Conservation (phyloP, 768 basidiomycete species). For the Russula vinacea region DNA sequence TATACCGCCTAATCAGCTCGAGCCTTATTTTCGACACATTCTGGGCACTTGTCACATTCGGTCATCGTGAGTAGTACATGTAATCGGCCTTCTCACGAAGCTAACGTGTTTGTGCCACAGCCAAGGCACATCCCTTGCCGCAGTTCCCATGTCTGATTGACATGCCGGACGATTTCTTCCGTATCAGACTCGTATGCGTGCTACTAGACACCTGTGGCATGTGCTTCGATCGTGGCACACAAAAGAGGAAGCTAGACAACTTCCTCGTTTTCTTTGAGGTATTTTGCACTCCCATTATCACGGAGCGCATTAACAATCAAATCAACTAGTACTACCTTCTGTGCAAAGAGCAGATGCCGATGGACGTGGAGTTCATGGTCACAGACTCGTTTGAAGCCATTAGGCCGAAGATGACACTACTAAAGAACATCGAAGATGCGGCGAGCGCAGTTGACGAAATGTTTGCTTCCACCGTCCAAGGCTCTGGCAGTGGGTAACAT, state of each 20-base stretch:
- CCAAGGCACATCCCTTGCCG: conserved; percentile 85
- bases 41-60: conserved; percentile 94
- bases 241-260: conserved; percentile 89
- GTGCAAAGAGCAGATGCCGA: conserved; percentile 87
- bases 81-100: conserved; percentile 5
- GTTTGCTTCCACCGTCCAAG: conserved; percentile 65
- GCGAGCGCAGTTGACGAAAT: conserved; percentile 88
- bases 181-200: conserved; percentile 85
- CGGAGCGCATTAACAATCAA: conserved; percentile 5
- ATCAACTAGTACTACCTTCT: conserved; percentile 67
- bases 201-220: conserved; percentile 94
- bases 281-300: conserved; percentile 15
- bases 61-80: conserved; percentile 72
- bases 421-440: conserved; percentile 81
- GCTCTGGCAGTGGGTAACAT: conserved; percentile 47
- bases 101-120: conserved; percentile 41
- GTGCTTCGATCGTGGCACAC: conserved; percentile 93
- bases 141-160: conserved; percentile 73
- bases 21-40: conserved; percentile 88
- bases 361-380: conserved; percentile 98
- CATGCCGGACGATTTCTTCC: conserved; percentile 95
- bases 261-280: conserved; percentile 95
- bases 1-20: conserved; percentile 88
- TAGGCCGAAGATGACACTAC: conserved; percentile 71
- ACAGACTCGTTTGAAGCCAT: conserved; percentile 91